Evolutionary conservation across 306 rosid species (phyloP), one percentile per base, ranked within the genome.

Genomic region (Rubus parviflorus): DNA sequence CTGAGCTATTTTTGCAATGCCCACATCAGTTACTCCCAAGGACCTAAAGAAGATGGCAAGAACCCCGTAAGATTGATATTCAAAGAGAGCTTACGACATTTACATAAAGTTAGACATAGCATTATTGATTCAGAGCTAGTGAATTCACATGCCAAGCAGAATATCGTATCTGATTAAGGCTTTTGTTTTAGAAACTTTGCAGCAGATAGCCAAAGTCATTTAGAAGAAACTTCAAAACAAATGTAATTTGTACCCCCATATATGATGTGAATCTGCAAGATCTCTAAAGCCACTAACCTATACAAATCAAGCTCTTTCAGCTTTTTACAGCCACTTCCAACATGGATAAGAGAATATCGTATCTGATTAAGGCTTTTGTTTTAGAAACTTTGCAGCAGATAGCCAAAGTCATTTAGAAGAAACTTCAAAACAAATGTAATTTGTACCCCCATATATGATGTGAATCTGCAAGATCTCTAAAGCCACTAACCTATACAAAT

Each of bases 221-320:
- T 16, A 19, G 58, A 53, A 19, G 22, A 16, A 17, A 17, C 22
- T 1, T 53, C 12, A 53, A 53, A 8, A 53, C 22, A 56, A 56
- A 56, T 20, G 48, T 45, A 45, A 45, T 10, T 45, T 45, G 10
- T 45, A 45, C 48, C 35, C 35, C n/a, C 46, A 4, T 10, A 45
- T 45, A 4, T 10, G 10, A 6, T 6, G 7, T 6, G 4, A 58
- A 22, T 58, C 38, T 20, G 30, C 9, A 11, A 30, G 62, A 80
- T 62, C 76, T 77, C 70, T 77, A 58, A 75, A 37, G 52, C 45
- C 43, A 68, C 86, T 75, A 76, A 89, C 91, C 91, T 89, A 82
- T 85, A 87, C 51, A 89, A 81, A 83, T 87, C 93, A 49, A 89
- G 82, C 68, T 82, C 80, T 82, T 69, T 78, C 70, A 89, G 89